phyloP scores from a whole-genome alignment of 805 yeast genomes.

The Lachancea thermotolerans region DNA sequence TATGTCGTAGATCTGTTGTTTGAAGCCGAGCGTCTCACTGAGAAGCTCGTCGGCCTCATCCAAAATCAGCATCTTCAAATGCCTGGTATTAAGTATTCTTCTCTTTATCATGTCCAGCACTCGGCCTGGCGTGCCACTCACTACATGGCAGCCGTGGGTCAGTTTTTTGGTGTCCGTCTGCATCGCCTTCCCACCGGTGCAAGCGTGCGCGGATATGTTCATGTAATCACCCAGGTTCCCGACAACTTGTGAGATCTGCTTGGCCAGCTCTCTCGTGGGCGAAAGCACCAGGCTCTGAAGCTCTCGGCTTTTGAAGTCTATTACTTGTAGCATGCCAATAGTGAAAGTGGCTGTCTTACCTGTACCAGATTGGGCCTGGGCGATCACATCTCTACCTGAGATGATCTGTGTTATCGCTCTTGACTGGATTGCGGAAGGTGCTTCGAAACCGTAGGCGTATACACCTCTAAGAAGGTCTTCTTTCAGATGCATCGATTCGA shows the following conservation, averaged over 20 bases:
- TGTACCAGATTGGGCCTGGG: conserved; percentile 98
- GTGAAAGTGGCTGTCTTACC: conserved; percentile 99
- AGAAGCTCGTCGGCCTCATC: conserved; percentile 97
- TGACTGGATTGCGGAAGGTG: conserved; percentile 94
- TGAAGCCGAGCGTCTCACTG: conserved; percentile 80
- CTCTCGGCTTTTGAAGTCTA: conserved; percentile 65
- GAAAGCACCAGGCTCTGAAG: conserved; percentile 87
- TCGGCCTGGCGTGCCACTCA: conserved; percentile 97
- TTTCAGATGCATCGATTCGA: conserved; percentile 70
- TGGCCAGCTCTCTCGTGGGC: conserved; percentile 95
- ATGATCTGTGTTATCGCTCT: conserved; percentile 94
- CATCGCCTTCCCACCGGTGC: conserved; percentile 88
- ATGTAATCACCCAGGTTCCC: conserved; percentile 80
- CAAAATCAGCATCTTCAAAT: conserved; percentile 78
- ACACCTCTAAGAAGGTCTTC: conserved; percentile 56
- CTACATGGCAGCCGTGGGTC: conserved; percentile 65
- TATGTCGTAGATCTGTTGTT: conserved; percentile 91
- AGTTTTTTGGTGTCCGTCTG: conserved; percentile 74
- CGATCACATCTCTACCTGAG: conserved; percentile 88
- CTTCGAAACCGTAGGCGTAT: conserved; percentile 86
- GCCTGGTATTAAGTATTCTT: conserved; percentile 63
- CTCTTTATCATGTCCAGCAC: conserved; percentile 87
- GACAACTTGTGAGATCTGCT: conserved; percentile 86
- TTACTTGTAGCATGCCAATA: conserved; percentile 82
- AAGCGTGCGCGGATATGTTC: conserved; percentile 81